Conservation (phyloP, 163 green algal genomes). For the Scenedesmus sp. region DNA sequence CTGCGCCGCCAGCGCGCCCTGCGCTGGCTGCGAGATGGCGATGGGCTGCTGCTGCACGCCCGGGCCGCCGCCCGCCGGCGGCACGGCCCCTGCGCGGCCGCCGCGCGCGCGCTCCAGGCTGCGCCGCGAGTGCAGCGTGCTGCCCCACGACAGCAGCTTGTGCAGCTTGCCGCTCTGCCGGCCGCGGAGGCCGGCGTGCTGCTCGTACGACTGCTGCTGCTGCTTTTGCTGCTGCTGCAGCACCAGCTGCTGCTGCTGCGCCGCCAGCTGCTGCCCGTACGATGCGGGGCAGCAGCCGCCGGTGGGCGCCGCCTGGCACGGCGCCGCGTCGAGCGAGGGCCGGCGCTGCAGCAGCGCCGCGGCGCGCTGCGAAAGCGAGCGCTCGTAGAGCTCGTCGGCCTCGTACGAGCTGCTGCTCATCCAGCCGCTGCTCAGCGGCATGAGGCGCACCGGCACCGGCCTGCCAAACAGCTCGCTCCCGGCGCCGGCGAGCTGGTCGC, state of each 20-base stretch:
- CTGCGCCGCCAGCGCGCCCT: too few relatives aligned
- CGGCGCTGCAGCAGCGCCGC: background rate
- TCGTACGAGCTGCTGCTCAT: too few relatives aligned
- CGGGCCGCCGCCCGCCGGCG: too few relatives aligned
- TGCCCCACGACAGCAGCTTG: slow-evolving; percentile 7
- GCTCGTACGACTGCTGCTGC: background rate
- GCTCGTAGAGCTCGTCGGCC: slow-evolving; percentile 1
- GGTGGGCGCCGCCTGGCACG: too few relatives aligned
- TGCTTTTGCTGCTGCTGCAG: slow-evolving; percentile 17
- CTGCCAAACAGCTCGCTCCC: background rate
- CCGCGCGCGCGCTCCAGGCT: too few relatives aligned
- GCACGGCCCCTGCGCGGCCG: too few relatives aligned
- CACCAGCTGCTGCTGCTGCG: background rate
- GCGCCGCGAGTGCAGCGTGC: background rate
- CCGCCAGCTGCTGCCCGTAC: background rate
- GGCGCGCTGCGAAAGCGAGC: background rate
- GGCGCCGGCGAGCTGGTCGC: too few relatives aligned
- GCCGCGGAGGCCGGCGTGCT: too few relatives aligned
- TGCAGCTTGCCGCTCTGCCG: slow-evolving; percentile 19
- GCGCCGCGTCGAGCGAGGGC: too few relatives aligned
- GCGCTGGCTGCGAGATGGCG: too few relatives aligned
- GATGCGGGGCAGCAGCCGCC: too few relatives aligned
- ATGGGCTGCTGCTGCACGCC: too few relatives aligned
- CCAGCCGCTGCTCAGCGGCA: slow-evolving; percentile 19
- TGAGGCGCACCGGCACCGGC: background rate